Evolutionary conservation across 371 early-diverging fungal species (phyloP).

Genomic region (Rhizomucor pusillus): DNA sequence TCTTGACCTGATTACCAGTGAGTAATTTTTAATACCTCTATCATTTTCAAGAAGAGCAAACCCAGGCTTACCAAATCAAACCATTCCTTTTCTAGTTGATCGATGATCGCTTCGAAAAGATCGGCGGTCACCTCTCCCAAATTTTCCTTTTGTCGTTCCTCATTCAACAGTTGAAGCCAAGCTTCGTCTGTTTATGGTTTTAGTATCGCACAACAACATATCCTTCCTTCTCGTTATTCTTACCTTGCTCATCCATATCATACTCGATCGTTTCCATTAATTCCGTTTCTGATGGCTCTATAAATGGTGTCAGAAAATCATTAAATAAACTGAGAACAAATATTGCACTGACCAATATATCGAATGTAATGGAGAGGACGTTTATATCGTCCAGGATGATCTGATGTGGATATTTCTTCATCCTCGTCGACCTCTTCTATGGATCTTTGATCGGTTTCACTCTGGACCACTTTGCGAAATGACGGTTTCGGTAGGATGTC

Average conservation of each 20-base stretch:
- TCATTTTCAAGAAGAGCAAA: slow-evolving; percentile 11
- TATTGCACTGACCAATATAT: slow-evolving; percentile 37
- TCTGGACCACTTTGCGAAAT: slow-evolving; percentile 22
- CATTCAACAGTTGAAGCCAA: slow-evolving; percentile 78
- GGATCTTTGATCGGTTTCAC: neutral
- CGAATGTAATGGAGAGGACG: slow-evolving; percentile 62
- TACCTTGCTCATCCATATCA: slow-evolving; percentile 97
- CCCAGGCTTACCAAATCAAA: slow-evolving; percentile 71
- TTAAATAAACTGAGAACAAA: neutral
- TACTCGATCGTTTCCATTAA: slow-evolving; percentile 84
- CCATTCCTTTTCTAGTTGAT: slow-evolving; percentile 95
- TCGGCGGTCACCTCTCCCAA: slow-evolving; percentile 53
- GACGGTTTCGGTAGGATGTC: slow-evolving; percentile 41
- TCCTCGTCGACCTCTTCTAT: slow-evolving; percentile 7
- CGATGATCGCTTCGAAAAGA: slow-evolving; percentile 88
- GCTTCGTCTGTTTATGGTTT: slow-evolving; percentile 46
- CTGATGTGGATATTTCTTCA: neutral
- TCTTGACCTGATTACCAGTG: slow-evolving; percentile 27
- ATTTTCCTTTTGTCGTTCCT: slow-evolving; percentile 56
- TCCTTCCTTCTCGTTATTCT: neutral
- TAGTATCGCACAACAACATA: neutral
- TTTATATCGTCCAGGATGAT: slow-evolving; percentile 14
- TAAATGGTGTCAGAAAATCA: slow-evolving; percentile 2
- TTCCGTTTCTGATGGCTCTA: slow-evolving; percentile 83
- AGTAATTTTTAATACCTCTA: neutral